A percentile compares a stretch with the other conserved stretches of the same genome.
phyloP scores from a whole-genome alignment of 441 rosid species.

The Cnidoscolus chayamansa region DNA sequence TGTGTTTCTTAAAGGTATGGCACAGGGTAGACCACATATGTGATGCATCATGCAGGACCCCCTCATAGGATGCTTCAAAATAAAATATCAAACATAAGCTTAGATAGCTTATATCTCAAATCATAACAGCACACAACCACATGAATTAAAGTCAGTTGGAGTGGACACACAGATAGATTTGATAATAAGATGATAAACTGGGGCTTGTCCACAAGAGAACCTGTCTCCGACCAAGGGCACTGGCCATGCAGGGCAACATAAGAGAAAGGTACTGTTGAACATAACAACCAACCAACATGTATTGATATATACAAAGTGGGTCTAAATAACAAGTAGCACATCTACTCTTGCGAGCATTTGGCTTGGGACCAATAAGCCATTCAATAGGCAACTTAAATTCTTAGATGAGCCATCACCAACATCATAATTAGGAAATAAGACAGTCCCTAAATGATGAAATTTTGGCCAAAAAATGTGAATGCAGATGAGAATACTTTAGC shows the following conservation, averaged over 20 bases:
- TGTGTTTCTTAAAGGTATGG: not conserved
- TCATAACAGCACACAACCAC: conserved; percentile 16
- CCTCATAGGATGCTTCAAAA: conserved; percentile 27
- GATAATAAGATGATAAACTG: conserved; percentile 22
- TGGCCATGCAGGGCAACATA: conserved; percentile 16
- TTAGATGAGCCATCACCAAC: conserved; percentile 27
- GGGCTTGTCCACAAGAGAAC: conserved; percentile 28
- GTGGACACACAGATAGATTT: conserved; percentile 6
- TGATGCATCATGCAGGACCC: conserved; percentile 34
- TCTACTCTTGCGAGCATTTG: conserved; percentile 26
- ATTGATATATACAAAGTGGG: conserved; percentile 25
- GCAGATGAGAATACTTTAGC: not conserved
- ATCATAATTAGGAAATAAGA: conserved; percentile 22
- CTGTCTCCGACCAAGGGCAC: conserved; percentile 25
- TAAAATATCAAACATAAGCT: conserved; percentile 6
- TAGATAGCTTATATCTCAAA: conserved; percentile 21
- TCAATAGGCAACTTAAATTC: conserved; percentile 27
- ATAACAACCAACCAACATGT: conserved; percentile 22
- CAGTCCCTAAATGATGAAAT: conserved; percentile 18
- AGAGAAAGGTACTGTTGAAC: conserved; percentile 14
- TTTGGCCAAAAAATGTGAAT: conserved; percentile 9
- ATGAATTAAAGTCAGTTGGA: conserved; percentile 12
- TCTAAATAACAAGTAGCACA: conserved; percentile 28
- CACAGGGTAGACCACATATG: conserved; percentile 33
- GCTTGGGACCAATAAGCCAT: conserved; percentile 31